These are phyloP conservation scores for Ganoderma resinaceum DNA, from an alignment of 1,284 basidiomycete species.

Conservation along the genomic window DNA sequence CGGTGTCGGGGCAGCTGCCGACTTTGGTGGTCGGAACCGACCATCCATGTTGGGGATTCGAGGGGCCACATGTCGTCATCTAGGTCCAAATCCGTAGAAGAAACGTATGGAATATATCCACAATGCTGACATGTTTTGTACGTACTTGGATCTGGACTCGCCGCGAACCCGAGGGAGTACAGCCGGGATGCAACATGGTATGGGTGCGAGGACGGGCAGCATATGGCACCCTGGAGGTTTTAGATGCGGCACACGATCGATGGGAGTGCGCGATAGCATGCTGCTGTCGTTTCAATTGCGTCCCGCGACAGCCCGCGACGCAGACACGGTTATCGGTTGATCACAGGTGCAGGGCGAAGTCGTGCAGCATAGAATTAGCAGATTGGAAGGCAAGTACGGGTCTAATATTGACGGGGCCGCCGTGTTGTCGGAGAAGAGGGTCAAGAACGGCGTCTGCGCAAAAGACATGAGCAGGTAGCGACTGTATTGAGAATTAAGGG, in stretches of 20 bases:
- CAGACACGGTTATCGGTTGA: slow-evolving; percentile 28
- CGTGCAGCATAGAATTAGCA: background rate
- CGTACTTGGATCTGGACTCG: slow-evolving; percentile 25
- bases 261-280: slow-evolving; percentile 19
- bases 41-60: slow-evolving; percentile 18
- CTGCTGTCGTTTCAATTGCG: slow-evolving; percentile 17
- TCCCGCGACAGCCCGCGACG: slow-evolving; percentile 30
- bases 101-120: slow-evolving; percentile 15
- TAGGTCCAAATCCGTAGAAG: slow-evolving; percentile 22
- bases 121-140: slow-evolving; percentile 26
- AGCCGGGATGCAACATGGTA: slow-evolving; percentile 12
- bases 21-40: slow-evolving; percentile 17
- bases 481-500: slow-evolving; percentile 3
- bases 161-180: slow-evolving; percentile 8
- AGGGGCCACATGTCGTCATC: slow-evolving; percentile 19
- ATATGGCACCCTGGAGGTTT: slow-evolving; percentile 26
- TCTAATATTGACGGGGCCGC: slow-evolving; percentile 12
- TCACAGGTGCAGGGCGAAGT: slow-evolving; percentile 20
- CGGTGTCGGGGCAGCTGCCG: slow-evolving; percentile 9
- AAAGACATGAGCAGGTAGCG: background rate
- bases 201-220: slow-evolving; percentile 17
- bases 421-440: slow-evolving; percentile 10
- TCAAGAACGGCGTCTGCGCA: background rate
- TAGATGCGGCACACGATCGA: slow-evolving; percentile 25
- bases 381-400: background rate